Conservation (phyloP, 306 rosid species). For the Begonia peltatifolia region DNA sequence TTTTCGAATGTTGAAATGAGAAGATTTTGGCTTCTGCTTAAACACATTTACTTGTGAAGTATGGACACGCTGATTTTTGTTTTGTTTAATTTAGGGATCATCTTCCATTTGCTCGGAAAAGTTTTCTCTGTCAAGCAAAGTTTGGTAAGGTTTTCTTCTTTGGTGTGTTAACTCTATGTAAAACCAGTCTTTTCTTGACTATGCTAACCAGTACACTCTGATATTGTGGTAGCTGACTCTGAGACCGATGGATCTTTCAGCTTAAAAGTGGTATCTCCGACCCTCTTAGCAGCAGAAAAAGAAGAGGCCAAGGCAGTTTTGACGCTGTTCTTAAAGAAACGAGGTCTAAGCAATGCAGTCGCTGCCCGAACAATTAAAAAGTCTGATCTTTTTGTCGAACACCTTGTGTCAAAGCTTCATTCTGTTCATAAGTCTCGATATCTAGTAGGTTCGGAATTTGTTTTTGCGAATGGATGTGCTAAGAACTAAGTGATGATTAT, state of each 20-base stretch:
- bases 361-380: conserved; percentile 72
- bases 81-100: conserved; percentile 44
- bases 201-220: conserved; percentile 10
- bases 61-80: too few species aligned
- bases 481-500: conserved; percentile 12
- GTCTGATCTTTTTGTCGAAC: conserved; percentile 59
- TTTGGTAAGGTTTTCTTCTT: conserved; percentile 30
- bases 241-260: conserved; percentile 37
- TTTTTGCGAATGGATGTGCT: neutral
- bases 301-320: conserved; percentile 92
- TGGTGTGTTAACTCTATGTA: neutral
- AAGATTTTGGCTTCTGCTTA: too few species aligned
- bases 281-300: conserved; percentile 74
- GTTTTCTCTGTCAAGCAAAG: conserved; percentile 36
- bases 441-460: conserved; percentile 71
- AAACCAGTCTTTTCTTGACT: conserved; percentile 1
- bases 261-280: conserved; percentile 32
- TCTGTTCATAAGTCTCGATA: conserved; percentile 70
- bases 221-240: conserved; percentile 22
- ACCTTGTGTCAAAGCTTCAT: conserved; percentile 74
- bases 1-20: too few species aligned
- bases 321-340: conserved; percentile 68
- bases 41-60: too few species aligned
- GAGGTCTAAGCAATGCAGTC: conserved; percentile 54
- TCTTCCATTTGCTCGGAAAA: conserved; percentile 29